phyloP scores from a whole-genome alignment of 495 filamentous ascomycete genomes.

The Hyphodiscus hymeniophilus region DNA sequence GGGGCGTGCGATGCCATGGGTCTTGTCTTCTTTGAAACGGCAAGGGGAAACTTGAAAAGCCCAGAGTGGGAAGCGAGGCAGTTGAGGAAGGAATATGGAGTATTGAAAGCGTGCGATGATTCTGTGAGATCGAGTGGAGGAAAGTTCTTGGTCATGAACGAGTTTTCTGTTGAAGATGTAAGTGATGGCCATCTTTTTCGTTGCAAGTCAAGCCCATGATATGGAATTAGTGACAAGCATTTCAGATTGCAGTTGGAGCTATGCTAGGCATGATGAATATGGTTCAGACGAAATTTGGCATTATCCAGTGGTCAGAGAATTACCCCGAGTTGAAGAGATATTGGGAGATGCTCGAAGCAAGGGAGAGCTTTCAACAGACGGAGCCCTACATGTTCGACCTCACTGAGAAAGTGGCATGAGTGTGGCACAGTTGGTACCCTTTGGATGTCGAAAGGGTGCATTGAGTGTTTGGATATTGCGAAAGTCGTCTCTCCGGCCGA shows the following conservation, averaged over 20 bases:
- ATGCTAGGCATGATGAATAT: slow-evolving; percentile 8
- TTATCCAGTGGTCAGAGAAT: slow-evolving; percentile 2
- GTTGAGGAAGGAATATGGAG: slow-evolving; percentile 7
- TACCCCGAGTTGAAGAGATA: slow-evolving; percentile 5
- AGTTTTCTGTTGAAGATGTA: slow-evolving; percentile 5
- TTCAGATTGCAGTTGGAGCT: slow-evolving; percentile 4
- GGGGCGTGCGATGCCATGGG: slow-evolving; percentile 8
- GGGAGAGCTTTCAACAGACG: slow-evolving; percentile 3
- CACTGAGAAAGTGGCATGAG: slow-evolving; percentile 2
- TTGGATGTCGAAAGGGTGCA: no score
- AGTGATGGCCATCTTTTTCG: no score
- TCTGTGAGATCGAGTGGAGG: background rate
- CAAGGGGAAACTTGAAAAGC: slow-evolving; percentile 1
- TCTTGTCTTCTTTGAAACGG: slow-evolving; percentile 4
- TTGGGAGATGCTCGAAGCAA: slow-evolving; percentile 8
- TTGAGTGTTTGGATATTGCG: no score
- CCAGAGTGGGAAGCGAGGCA: slow-evolving; percentile 5
- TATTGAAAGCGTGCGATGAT: slow-evolving; percentile 2
- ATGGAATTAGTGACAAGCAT: no score
- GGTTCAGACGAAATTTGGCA: slow-evolving; percentile 8
- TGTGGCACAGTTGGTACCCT: no score
- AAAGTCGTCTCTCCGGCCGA: no score
- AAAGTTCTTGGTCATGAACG: background rate
- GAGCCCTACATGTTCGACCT: slow-evolving; percentile 8
- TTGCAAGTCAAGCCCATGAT: no score